Evolutionary conservation across 164 flowering plant species (phyloP).

Genomic region (Chloranthus sessilifolius): DNA sequence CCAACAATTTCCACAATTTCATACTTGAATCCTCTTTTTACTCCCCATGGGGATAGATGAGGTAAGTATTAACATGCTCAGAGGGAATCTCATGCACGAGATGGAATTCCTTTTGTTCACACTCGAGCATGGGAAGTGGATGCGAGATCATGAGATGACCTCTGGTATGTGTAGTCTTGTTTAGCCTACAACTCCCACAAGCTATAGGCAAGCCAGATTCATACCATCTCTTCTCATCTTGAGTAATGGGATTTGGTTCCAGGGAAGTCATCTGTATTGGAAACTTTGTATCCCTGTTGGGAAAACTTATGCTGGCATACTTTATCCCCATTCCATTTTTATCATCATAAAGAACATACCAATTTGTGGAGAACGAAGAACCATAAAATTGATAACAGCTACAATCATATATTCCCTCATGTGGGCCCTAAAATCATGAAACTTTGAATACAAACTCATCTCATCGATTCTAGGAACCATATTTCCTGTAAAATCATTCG

Average conservation of each 20-base stretch:
- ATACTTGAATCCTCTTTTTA: not conserved
- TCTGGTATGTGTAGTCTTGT: not conserved
- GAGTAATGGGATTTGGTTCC: not conserved
- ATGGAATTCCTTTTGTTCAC: no score
- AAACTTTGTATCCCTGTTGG: not conserved
- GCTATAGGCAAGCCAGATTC: not conserved
- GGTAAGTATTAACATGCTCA: not conserved
- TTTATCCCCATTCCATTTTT: not conserved
- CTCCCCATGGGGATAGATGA: not conserved
- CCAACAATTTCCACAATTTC: conserved; percentile 1
- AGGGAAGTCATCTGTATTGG: not conserved
- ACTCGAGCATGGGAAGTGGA: no score
- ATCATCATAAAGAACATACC: not conserved
- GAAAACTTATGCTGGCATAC: not conserved
- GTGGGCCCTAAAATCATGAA: not conserved
- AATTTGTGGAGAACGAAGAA: no score
- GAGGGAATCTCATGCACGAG: not conserved
- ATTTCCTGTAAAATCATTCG: not conserved
- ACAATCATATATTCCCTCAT: no score
- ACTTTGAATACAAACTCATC: not conserved
- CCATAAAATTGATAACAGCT: no score
- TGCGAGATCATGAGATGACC: not conserved
- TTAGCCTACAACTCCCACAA: not conserved
- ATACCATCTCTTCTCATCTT: not conserved
- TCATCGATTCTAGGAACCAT: not conserved